Evolutionary conservation across 257 asterid species (phyloP), one percentile per base, ranked within the genome.

Genomic region (Solanum clarkiae): DNA sequence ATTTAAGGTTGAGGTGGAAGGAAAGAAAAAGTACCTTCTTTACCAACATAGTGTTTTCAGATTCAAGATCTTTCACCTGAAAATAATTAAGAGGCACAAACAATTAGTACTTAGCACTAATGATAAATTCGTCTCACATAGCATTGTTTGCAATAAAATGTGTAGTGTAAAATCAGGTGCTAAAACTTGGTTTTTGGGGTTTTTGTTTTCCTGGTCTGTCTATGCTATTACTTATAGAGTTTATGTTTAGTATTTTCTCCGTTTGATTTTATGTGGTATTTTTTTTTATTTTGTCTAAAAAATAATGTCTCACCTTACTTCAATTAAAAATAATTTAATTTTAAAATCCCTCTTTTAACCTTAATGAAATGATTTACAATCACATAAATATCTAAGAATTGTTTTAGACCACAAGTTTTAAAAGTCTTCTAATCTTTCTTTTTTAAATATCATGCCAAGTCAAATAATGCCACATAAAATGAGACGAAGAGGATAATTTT

Each of bases 21-120:
- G 47, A 26, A 26, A 47, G 80, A 24, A 57, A 70, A 42, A 26
- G 53, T 65, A 96, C 99, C 99, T 95, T 96, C 86, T 92, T 93
- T 84, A 82, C 57, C 69, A 96, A 90, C 90, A 88, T 83, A 40
- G 90, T 90, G 87, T 96, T 95, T 89, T 95, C 98, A 65, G 97
- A 93, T 47, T 93, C 89, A 49, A 96, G 92, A 85, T 90, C 90
- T 85, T 92, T 92, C 75, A 89, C 99, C 99, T 96, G 90, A 51
- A 84, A 65, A 36, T 36, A 36, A n/a, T 26, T 2, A 55, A 68
- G 15, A 75, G 36, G 80, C 15, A 42, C 55, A 72, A 72, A 72
- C 40, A 72, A 44, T 44, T 45, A 45, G 40, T 72, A 68, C 9
- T 2, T 18, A 57, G 20, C 20, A 57, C 0, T 13, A 68, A 12